Percentiles rank a stretch among this genome's conserved stretches.
phyloP scores from a whole-genome alignment of 805 yeast species.

The Candida awuae region DNA sequence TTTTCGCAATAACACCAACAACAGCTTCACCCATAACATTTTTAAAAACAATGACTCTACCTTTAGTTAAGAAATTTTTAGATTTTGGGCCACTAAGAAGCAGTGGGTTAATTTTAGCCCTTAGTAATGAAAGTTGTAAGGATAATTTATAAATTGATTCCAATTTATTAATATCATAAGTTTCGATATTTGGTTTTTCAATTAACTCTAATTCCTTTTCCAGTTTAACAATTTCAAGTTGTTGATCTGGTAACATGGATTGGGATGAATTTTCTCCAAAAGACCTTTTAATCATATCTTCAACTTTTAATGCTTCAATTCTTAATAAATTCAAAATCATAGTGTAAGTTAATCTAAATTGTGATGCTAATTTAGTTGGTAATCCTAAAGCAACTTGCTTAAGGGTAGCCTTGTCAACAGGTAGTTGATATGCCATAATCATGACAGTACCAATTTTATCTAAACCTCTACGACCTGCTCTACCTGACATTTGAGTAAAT shows the following conservation, averaged over 20 bases:
- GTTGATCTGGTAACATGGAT: conserved; percentile 77
- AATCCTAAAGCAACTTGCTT: conserved; percentile 80
- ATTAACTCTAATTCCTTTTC: conserved; percentile 35
- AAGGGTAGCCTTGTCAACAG: conserved; percentile 49
- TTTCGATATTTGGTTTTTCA: conserved; percentile 30
- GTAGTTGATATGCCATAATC: conserved; percentile 72
- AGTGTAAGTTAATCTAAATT: conserved; percentile 88
- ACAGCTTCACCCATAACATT: conserved; percentile 31
- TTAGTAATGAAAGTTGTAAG: conserved; percentile 33
- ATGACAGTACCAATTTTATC: conserved; percentile 93
- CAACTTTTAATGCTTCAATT: conserved; percentile 92
- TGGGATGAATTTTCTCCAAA: conserved; percentile 89
- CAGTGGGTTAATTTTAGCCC: conserved; percentile 39
- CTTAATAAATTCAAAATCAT: conserved; percentile 89
- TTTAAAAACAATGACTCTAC: conserved; percentile 52
- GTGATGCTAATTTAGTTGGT: conserved; percentile 85
- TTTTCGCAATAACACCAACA: conserved; percentile 5
- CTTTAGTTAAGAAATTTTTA: conserved; percentile 42
- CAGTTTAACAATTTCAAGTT: conserved; percentile 50
- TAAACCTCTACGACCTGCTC: conserved; percentile 97
- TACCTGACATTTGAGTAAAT: conserved; percentile 97
- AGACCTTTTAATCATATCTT: conserved; percentile 95
- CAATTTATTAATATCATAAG: conserved; percentile 34
- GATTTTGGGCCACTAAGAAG: conserved; percentile 40
- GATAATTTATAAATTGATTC: conserved; percentile 35